Evolutionary conservation across 2,329 filamentous ascomycete genomes (phyloP).

Genomic region (Arthroderma uncinatum): DNA sequence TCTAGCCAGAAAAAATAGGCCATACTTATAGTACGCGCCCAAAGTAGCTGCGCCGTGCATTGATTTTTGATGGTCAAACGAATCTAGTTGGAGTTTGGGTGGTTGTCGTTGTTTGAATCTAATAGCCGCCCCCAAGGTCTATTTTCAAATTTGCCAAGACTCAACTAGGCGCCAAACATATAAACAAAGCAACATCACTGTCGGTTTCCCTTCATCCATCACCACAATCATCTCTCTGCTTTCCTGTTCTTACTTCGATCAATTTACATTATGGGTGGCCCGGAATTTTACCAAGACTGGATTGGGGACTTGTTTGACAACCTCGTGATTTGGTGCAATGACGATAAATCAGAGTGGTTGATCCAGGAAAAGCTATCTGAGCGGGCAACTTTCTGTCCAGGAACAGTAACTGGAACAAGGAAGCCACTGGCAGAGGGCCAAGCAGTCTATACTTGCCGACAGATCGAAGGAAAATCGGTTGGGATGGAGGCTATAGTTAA

Average conservation of each 20-base stretch:
- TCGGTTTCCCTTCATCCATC: background rate
- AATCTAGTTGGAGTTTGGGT: too few species aligned
- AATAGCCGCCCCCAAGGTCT: too few species aligned
- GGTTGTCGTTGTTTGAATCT: too few species aligned
- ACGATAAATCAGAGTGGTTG: background rate
- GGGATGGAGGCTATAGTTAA: conserved; percentile 9
- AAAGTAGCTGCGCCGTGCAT: too few species aligned
- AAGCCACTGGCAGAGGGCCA: background rate
- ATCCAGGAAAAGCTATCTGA: background rate
- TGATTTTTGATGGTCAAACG: too few species aligned
- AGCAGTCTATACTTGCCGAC: conserved; percentile 8
- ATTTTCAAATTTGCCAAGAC: too few species aligned
- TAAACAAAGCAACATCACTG: too few species aligned
- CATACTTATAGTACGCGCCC: too few species aligned
- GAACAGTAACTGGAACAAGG: background rate
- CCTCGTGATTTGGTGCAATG: background rate
- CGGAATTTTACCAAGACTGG: background rate
- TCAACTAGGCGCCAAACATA: too few species aligned
- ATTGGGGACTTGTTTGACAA: background rate
- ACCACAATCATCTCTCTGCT: background rate
- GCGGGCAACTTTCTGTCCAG: background rate
- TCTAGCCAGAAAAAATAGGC: too few species aligned
- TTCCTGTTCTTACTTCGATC: background rate
- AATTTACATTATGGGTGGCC: background rate
- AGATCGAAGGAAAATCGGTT: background rate